phyloP scores from a whole-genome alignment of 371 early-diverging fungal genomes.

The Spraguea lophii region DNA sequence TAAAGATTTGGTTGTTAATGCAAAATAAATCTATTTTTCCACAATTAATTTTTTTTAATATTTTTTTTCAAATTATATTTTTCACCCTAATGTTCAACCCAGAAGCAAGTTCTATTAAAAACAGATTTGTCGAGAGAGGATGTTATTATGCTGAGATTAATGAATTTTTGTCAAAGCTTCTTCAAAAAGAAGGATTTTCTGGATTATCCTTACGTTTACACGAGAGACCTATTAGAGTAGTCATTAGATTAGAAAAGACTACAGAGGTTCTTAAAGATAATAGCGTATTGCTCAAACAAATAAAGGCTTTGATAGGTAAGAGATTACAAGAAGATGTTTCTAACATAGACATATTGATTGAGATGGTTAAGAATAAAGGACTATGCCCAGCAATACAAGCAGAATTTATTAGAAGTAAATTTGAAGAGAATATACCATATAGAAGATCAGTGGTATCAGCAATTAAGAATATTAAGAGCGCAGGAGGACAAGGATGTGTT shows the following conservation, averaged over 20 bases:
- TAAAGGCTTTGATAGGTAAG: constrained; percentile 88
- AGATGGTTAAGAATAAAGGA: constrained; percentile 88
- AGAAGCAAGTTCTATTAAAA: constrained; percentile 14
- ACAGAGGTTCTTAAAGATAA: constrained; percentile 89
- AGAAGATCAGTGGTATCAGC: constrained; percentile 90
- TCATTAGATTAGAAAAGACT: constrained; percentile 91
- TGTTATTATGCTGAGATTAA: constrained; percentile 44
- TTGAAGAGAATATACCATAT: constrained; percentile 79
- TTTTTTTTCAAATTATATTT: constrained; percentile 2
- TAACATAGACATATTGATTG: constrained; percentile 87
- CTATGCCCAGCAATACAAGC: constrained; percentile 94
- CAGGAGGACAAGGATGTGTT: constrained; percentile 97
- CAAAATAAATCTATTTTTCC: no score
- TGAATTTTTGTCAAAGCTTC: constrained; percentile 48
- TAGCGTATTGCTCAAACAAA: constrained; percentile 89
- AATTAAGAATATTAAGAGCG: constrained; percentile 90
- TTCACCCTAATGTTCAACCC: constrained; percentile 4
- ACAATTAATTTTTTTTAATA: no score
- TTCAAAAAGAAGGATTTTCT: constrained; percentile 63
- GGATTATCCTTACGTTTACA: constrained; percentile 93
- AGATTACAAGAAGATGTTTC: constrained; percentile 88
- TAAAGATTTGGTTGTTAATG: no score
- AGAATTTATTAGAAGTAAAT: constrained; percentile 87
- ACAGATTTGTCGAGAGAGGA: constrained; percentile 32
- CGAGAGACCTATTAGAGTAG: constrained; percentile 89